A percentile compares a stretch with the other conserved stretches of the same genome.
These are phyloP conservation scores for Globisporangium megalacanthum DNA, from an alignment of 352 stramenopile genomes.

Conservation along the genomic window DNA sequence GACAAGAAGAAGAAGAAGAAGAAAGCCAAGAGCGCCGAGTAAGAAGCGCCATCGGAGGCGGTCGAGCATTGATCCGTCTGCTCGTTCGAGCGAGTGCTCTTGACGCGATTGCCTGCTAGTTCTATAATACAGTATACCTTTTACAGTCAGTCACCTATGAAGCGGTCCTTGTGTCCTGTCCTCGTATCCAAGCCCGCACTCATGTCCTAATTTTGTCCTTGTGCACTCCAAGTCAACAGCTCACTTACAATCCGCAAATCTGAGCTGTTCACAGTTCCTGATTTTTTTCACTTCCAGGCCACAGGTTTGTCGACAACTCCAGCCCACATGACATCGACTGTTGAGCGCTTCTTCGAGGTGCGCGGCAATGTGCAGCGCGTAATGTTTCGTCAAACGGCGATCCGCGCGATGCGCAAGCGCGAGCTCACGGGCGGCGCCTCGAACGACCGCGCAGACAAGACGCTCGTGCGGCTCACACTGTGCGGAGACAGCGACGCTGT, in stretches of 20 bases:
- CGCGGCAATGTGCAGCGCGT: conserved; percentile 72
- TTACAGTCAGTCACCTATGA: conserved; percentile 4
- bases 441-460: conserved; percentile 54
- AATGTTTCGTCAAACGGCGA: conserved; percentile 80
- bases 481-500: conserved; percentile 30
- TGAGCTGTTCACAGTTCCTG: too few relatives aligned
- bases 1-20: conserved; percentile 43
- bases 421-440: conserved; percentile 52
- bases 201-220: neutral
- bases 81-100: too few relatives aligned
- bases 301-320: too few relatives aligned
- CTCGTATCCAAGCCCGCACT: too few relatives aligned
- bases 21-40: conserved; percentile 20
- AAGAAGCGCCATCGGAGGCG: conserved; percentile 3
- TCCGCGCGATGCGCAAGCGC: conserved; percentile 71
- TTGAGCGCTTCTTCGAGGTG: conserved; percentile 53
- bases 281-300: neutral
- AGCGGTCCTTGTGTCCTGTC: neutral
- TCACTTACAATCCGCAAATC: too few relatives aligned
- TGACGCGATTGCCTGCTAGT: conserved; percentile 12
- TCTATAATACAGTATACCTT: conserved; percentile 14
- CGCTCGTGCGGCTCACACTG: conserved; percentile 60
- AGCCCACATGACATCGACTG: conserved; percentile 2
- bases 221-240: neutral
- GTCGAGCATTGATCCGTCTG: conserved; percentile 7